phyloP scores from a whole-genome alignment of 2,329 filamentous ascomycete genomes.

The Aspergillus sp. region DNA sequence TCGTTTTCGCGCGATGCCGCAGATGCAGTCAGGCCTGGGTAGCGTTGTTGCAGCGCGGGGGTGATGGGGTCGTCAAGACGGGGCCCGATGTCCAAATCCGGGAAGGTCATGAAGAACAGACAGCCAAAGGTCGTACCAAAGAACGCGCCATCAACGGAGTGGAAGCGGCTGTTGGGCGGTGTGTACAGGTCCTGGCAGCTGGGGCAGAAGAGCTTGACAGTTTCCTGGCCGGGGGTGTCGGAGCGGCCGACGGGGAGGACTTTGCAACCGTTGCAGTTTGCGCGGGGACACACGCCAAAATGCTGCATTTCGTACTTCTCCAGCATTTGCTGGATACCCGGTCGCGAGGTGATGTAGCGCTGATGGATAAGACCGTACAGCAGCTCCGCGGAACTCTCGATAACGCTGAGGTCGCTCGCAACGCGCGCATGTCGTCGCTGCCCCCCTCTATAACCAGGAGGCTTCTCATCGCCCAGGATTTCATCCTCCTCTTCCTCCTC shows the following conservation, averaged over 20 bases:
- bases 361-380: slow-evolving; percentile 98
- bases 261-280: slow-evolving; percentile 81
- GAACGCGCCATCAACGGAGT: slow-evolving; percentile 95
- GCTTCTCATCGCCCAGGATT: slow-evolving; percentile 52
- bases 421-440: slow-evolving; percentile 78
- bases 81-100: slow-evolving; percentile 78
- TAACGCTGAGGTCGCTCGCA: slow-evolving; percentile 86
- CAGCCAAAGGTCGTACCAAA: slow-evolving; percentile 96
- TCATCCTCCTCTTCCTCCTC: slow-evolving; percentile 64
- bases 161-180: slow-evolving; percentile 92
- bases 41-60: slow-evolving; percentile 21
- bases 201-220: slow-evolving; percentile 96
- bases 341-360: slow-evolving; percentile 92
- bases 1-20: slow-evolving; percentile 29
- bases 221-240: slow-evolving; percentile 92
- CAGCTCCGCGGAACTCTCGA: slow-evolving; percentile 96
- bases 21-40: slow-evolving; percentile 26
- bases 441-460: slow-evolving; percentile 41
- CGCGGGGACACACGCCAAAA: slow-evolving; percentile 92
- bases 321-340: slow-evolving; percentile 97
- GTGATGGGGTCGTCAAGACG: slow-evolving; percentile 50
- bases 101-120: slow-evolving; percentile 97
- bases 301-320: slow-evolving; percentile 98
- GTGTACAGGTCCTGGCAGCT: slow-evolving; percentile 96
- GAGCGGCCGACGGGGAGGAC: slow-evolving; percentile 90